These are phyloP conservation scores for Thinopyrum obtusiflorum DNA, from an alignment of 202 grass and related monocot genomes.

Conservation along the genomic window DNA sequence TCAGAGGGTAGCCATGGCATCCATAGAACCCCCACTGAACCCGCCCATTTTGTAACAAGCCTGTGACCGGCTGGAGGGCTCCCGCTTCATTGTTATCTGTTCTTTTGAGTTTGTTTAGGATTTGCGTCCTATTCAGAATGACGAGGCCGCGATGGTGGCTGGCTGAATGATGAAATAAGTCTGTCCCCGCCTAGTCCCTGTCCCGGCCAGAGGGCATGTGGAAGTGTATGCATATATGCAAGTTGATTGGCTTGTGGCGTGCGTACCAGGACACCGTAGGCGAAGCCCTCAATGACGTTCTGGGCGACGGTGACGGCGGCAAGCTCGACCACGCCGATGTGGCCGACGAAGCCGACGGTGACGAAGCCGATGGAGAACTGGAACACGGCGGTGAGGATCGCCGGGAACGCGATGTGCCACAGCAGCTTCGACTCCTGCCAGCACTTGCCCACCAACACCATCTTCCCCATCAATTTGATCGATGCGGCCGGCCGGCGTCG, in stretches of 20 bases:
- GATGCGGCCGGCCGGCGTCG: neutral
- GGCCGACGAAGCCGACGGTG: constrained; percentile 60
- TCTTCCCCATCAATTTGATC: neutral
- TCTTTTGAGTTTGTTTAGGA: too few relatives aligned
- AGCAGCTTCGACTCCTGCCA: constrained; percentile 66
- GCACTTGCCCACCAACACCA: constrained; percentile 33
- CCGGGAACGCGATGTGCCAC: constrained; percentile 77
- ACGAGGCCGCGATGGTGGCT: too few relatives aligned
- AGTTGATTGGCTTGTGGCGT: neutral
- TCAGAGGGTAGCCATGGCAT: too few relatives aligned
- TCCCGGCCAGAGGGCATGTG: too few relatives aligned
- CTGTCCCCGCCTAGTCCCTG: too few relatives aligned
- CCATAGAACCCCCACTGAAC: too few relatives aligned
- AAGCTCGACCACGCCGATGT: constrained; percentile 65
- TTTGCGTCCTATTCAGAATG: too few relatives aligned
- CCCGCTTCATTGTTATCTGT: too few relatives aligned
- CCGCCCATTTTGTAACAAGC: too few relatives aligned
- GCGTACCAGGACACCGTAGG: constrained; percentile 67
- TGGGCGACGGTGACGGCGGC: constrained; percentile 55
- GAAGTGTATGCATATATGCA: neutral
- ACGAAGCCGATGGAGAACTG: constrained; percentile 84
- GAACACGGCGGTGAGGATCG: constrained; percentile 66
- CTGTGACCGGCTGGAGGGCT: too few relatives aligned
- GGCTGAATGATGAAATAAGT: too few relatives aligned
- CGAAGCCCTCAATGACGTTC: constrained; percentile 83